Percentiles rank a stretch among this genome's conserved stretches.
These are phyloP conservation scores for Syncephalis plumigaleata DNA, from an alignment of 371 early-diverging fungal species.

Conservation along the genomic window DNA sequence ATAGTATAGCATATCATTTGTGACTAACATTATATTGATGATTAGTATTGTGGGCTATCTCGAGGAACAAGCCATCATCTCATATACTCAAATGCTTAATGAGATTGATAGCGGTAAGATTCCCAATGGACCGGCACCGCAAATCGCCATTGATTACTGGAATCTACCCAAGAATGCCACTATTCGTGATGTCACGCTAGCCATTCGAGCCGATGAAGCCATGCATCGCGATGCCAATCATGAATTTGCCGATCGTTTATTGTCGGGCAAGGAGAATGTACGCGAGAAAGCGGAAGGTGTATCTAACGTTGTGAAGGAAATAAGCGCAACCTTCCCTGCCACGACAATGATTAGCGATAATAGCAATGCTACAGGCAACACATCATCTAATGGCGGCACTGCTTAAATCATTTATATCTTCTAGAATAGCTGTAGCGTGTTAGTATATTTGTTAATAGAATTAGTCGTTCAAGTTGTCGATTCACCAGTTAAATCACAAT, in stretches of 20 bases:
- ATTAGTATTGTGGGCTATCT: constrained; percentile 35
- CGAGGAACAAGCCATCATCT: constrained; percentile 87
- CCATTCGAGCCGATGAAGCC: constrained; percentile 92
- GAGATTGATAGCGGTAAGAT: constrained; percentile 71
- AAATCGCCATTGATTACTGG: constrained; percentile 87
- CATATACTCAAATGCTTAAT: constrained; percentile 79
- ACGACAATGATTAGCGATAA: no score
- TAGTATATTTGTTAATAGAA: no score
- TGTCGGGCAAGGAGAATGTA: constrained; percentile 1
- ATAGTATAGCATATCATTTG: not conserved
- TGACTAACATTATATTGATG: not conserved
- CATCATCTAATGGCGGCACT: no score
- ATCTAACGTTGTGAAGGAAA: no score
- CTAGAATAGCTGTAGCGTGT: no score
- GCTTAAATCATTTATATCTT: no score
- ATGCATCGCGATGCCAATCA: constrained; percentile 94
- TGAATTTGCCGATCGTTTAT: constrained; percentile 49
- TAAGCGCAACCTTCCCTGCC: no score
- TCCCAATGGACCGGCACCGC: constrained; percentile 41
- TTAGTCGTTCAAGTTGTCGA: no score
- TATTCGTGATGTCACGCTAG: constrained; percentile 81
- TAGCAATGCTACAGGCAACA: no score
- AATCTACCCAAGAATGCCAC: constrained; percentile 63
- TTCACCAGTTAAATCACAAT: no score
- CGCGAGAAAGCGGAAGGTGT: not conserved